Evolutionary conservation across 179 eudicot species (phyloP), one percentile per base, ranked within the genome.

Genomic region (Camellia oleifera): DNA sequence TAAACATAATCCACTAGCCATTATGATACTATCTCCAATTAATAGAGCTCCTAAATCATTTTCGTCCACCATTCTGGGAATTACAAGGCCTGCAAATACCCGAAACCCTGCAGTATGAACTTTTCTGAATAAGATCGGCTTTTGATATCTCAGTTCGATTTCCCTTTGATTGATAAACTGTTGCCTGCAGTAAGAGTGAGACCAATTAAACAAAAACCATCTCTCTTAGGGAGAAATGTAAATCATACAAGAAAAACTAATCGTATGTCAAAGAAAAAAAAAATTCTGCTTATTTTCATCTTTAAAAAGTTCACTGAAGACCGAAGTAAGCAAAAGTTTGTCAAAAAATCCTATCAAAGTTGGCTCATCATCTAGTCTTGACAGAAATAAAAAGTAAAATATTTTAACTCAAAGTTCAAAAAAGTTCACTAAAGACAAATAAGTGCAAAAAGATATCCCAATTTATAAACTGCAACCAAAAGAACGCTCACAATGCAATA

Each of bases 21-120:
- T 5, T 40, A 17, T 4, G 26, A 57, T 12, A 77, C 13, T 3
- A 18, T 44, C 76, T 17, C 42, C 23, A 32, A n/a, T 5, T 42
- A 14, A 4, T 75, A n/a, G 17, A 18, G 7, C 40, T n/a, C 5
- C 12, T 75, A 32, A 45, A 52, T 13, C 48, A 18, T 2, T 56
- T 61, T n/a, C n/a, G 56, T 61, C 42, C 11, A 23, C 7, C 52
- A 20, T 61, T n/a, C 40, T 40, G 6, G 23, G 52, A 57, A 23
- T 7, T 53, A 13, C 44, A 8, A 60, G 42, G 14, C 6, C 32
- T 10, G 0, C 40, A 58, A 32, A 15, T 79, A 89, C 93, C 94
- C 82, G 92, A 85, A 78, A 90, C 92, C 74, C 89, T 83, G 81
- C 92, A 89, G 81, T 89, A 90, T 4, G 94, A 90, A 80, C 94